Evolutionary conservation across 768 basidiomycete species (phyloP).

Genomic region (Tephrocybe sp.): DNA sequence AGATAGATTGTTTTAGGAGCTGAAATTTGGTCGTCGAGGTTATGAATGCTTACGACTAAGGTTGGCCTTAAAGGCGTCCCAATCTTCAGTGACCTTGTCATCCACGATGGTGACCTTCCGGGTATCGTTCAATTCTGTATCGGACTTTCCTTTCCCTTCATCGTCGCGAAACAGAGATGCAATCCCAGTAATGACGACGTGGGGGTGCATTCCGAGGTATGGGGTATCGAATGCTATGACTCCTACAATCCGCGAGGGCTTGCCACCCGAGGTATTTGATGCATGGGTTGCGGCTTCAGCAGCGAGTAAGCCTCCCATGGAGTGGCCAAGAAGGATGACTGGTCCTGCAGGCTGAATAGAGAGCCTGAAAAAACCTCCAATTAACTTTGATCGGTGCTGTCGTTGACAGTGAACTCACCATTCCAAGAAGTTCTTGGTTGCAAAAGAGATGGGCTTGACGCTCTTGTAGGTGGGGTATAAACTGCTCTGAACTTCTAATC

Average conservation of each 20-base stretch:
- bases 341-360: slow-evolving; percentile 53
- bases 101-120: slow-evolving; percentile 44
- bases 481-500: slow-evolving; percentile 42
- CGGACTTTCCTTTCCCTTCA: slow-evolving; percentile 28
- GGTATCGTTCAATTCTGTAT: slow-evolving; percentile 42
- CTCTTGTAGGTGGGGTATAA: slow-evolving; percentile 65
- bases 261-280: slow-evolving; percentile 34
- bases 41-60: slow-evolving; percentile 23
- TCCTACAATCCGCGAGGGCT: slow-evolving; percentile 47
- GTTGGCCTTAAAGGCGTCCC: slow-evolving; percentile 44
- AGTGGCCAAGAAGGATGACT: slow-evolving; percentile 56
- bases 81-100: slow-evolving; percentile 45
- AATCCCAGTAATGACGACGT: slow-evolving; percentile 56
- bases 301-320: slow-evolving; percentile 61
- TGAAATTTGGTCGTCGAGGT: background rate
- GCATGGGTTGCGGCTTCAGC: slow-evolving; percentile 52
- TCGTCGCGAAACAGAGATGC: slow-evolving; percentile 47
- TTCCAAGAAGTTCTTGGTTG: slow-evolving; percentile 52
- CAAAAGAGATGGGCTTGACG: slow-evolving; percentile 49
- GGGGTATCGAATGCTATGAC: slow-evolving; percentile 61
- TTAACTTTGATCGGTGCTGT: background rate
- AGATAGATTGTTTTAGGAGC: background rate
- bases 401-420: slow-evolving; percentile 37
- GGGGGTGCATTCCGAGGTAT: slow-evolving; percentile 62
- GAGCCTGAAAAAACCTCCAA: slow-evolving; percentile 36